Percentiles rank a stretch among this genome's conserved stretches.
Evolutionary conservation across 2,329 filamentous ascomycete species (phyloP).

Genomic region (Teratosphaeria pseudoeucalypti): DNA sequence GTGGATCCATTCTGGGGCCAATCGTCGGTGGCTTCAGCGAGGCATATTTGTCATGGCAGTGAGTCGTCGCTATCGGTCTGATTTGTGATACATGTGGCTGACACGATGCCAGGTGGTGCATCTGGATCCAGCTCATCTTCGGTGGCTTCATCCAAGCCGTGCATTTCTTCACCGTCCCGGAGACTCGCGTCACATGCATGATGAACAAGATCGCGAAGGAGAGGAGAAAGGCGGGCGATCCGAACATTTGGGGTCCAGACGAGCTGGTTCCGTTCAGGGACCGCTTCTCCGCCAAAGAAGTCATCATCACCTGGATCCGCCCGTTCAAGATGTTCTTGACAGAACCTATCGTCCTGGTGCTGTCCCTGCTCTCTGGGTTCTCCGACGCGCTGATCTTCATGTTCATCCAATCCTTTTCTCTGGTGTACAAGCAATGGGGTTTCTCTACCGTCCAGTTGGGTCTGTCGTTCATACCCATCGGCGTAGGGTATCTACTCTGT

Average conservation of each 20-base stretch:
- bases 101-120: slow-evolving; percentile 48
- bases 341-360: slow-evolving; percentile 62
- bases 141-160: slow-evolving; percentile 59
- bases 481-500: slow-evolving; percentile 56
- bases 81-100: neutral
- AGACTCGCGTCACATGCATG: slow-evolving; percentile 69
- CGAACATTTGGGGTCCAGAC: slow-evolving; percentile 63
- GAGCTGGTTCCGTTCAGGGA: slow-evolving; percentile 48
- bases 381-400: slow-evolving; percentile 70
- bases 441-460: slow-evolving; percentile 52
- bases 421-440: slow-evolving; percentile 60
- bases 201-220: slow-evolving; percentile 72
- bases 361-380: slow-evolving; percentile 65
- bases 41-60: slow-evolving; percentile 48
- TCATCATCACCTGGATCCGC: slow-evolving; percentile 47
- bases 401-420: slow-evolving; percentile 62
- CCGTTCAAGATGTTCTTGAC: slow-evolving; percentile 70
- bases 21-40: slow-evolving; percentile 28
- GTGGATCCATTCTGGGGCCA: slow-evolving; percentile 27
- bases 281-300: slow-evolving; percentile 33
- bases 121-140: slow-evolving; percentile 83
- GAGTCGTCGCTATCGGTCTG: slow-evolving; percentile 1
- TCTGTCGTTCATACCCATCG: slow-evolving; percentile 56
- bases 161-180: slow-evolving; percentile 54
- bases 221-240: slow-evolving; percentile 50